Evolutionary conservation across 148 eudicot genomes (phyloP), one percentile per base, ranked within the genome.

Genomic region (Beta vulgaris): DNA sequence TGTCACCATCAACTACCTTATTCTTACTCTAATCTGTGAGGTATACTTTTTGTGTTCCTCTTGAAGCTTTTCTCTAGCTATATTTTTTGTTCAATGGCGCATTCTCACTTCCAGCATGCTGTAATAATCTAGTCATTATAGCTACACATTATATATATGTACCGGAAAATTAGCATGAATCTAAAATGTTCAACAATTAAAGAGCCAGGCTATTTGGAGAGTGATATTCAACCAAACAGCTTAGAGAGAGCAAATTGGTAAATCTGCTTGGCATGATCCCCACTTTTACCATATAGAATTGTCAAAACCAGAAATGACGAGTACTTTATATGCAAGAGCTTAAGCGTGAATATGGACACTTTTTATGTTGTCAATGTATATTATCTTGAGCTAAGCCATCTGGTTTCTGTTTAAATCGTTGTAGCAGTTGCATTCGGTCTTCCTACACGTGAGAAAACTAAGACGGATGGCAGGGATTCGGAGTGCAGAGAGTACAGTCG

Each of bases 1-100:
- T 55, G 81, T 94, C 85, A 89, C 98, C 46, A 86, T 92, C 92
- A 94, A 94, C 91, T 94, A 94, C 79, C 97, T 94, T 57, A 89
- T 94, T 76, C 92, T 94, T 75, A 92, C 98, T 59, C 88, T 94
- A 34, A 87, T 94, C 42, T 94, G 98, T 63, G 97, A 94, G 98
- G 98, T 93, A 85, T 51, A 72, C 34, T 63, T 55, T 31, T 34
- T 40, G 10, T 34, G 3, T 14, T 19, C 0, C 3, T 48, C 49
- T 10, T 46, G 18, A 54, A 58, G 59, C 68, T 60, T 60, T 73
- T 6, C 9, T 43, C 31, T 12, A 11, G 19, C 23, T 71, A 8
- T 8, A 43, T 37, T 2, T 37, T 9, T 13, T 39, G 10, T 9
- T 68, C 6, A 39, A 42, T 49, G 58, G 7, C 32, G 39, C 29